Evolutionary conservation across 1,139 yeast genomes (phyloP), one percentile per base, ranked within the genome.

Genomic region (Pichia sp.): DNA sequence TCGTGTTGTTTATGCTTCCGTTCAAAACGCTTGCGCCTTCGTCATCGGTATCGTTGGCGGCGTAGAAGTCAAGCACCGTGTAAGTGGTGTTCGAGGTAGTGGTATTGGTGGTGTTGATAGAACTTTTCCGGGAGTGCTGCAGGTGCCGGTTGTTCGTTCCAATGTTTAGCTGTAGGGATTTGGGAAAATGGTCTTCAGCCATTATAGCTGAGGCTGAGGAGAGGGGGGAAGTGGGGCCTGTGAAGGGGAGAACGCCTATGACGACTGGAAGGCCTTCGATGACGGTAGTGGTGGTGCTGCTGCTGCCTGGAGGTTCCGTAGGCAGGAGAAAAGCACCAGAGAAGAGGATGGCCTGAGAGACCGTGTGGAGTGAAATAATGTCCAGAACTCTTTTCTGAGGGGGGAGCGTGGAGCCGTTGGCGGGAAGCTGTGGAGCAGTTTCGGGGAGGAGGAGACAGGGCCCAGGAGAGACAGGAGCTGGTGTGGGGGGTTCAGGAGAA

Each of bases 61-160:
- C 46, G 12, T 51, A 51, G 12, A 44, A 51, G 36, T 51, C 54
- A n/a, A 51, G 42, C 5, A 51, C 40, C 18, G 47, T 49, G 21
- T 50, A 50, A 1, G 53, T 50, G 1, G 53, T 49, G 8, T 26
- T 44, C 3, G 53, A 41, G 12, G 46, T n/a, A 8, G 28, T 34
- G 4, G 53, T 44, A 3, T 46, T 51, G 4, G 49, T 41, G 4
- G 51, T 49, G 2, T 31, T 41, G 8, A 37, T 21, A 1, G 54
- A 51, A 13, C 49, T 41, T 23, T 45, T 51, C 19, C 54, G 28
- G 6, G 49, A 36, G 34, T 51, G 54, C 19, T 51, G 54, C 19
- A 43, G 26, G 18, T 46, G 18, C 18, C 37, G 16, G 18, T 18
- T 21, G 30, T 41, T 41, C 21, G 44, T 25, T 42, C 23, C 22